Evolutionary conservation across 192 early-diverging fungal genomes (phyloP), one percentile per base, ranked within the genome.

Genomic region (Funneliformis geosporum): DNA sequence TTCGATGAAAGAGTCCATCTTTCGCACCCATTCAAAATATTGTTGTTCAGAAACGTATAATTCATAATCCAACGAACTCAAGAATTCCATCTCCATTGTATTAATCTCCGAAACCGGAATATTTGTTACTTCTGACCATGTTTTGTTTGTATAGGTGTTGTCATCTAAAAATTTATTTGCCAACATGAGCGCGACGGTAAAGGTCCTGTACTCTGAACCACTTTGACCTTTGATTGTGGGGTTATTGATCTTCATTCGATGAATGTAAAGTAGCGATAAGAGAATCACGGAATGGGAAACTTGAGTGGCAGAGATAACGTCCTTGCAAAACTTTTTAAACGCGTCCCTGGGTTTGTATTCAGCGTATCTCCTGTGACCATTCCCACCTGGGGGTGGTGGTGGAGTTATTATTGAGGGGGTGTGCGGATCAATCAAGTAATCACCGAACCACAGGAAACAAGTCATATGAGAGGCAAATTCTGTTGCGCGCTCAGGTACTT

Each of bases 81-180:
- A 80, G 80, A 95, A 95, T 80, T 97, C 95, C 77, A 93, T 93
- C 88, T 95, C 95, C 91, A 95, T 94, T 10, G 93, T 90, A 66
- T 93, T 94, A 42, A 97, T 88, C 79, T 97, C 94, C 67, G 85
- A 79, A 44, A 94, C 87, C 9, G 91, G 93, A 79, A 97, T 92
- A 62, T 89, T 87, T 46, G 92, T 94, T 23, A 97, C 94, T 74
- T 95, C 90, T 21, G 92, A 90, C 96, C 96, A 97, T 21, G 94
- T 94, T 81, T 92, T 89, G 82, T 94, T 95, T 14, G 96, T 91
- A 79, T 94, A 97, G 64, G 94, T 96, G 82, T 96, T 96, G 84
- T 97, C 96, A 80, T 95, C 90, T 38, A 95, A 85, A 79, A 90
- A 91, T 80, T 97, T 97, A 86, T 93, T 95, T 70, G 94, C 91